Base-by-base conservation (phyloP, 352 stramenopile species). In the Phytophthora brassicae region DNA sequence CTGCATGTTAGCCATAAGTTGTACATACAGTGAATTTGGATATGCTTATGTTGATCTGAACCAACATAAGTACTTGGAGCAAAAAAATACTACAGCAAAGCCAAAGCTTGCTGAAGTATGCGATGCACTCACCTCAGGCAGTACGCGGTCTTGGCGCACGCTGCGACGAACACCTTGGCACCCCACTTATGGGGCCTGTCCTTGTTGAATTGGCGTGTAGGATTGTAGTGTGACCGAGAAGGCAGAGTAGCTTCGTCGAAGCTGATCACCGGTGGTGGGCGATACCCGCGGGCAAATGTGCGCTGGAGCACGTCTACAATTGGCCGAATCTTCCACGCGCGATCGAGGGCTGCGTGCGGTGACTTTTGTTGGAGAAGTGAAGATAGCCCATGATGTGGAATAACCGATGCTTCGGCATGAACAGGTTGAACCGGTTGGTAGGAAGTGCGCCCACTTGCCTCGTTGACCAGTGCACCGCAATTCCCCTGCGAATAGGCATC, bases 351-450 rank as follows among this genome's bases (percentile, higher is more conserved):
- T 1, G 33, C 52, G 3, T 41, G 17, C 6, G 45, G 35, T 3
- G 49, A 54, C 4, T 47, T 41, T 59, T 63, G 23, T 63, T 54
- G 1, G 47, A 59, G 22, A 68, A 49, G 16, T 59, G 60, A 3
- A 68, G 47, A 23, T 68, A 58, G 6, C 26, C 31, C 46, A 68
- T 63, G 4, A 64, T 42, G 16, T 51, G 16, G 12, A 41, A 41
- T 19, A 63, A 64, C 4, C 29, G 4, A 12, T 53, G 43, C 42
- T 45, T 36, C 4, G 16, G n/a, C 41, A 61, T 44, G 53, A 61
- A 54, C 12, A 22, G 12, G 20, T 28, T 12, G 22, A 61, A 61
- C 2, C 29, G 42, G 6, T 33, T 28, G 4, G 33, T 28, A 16
- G 43, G 43, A 13, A 61, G 33, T 6, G 53, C 43, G 1, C 31